Conservation (phyloP, 306 rosid species). For the Datisca glomerata region DNA sequence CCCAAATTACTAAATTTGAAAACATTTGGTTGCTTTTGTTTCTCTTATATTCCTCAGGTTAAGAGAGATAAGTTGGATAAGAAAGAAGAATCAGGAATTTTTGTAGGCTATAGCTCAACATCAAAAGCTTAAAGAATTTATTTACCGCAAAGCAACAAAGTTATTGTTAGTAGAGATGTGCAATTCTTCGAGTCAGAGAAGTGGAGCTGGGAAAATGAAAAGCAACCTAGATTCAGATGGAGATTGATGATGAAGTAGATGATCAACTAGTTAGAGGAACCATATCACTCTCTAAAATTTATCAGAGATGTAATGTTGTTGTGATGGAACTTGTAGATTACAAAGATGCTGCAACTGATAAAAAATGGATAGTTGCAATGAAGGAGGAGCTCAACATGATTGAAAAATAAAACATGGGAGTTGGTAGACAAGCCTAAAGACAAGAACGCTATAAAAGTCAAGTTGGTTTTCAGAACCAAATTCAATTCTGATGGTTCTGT, state of each 20-base stretch:
- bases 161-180: slow-evolving; percentile 6
- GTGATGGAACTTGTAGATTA: background rate
- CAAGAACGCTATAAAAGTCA: background rate
- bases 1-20: background rate
- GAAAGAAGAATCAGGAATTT: background rate
- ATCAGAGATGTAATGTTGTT: slow-evolving; percentile 3
- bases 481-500: slow-evolving; percentile 2
- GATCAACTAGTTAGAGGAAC: no score
- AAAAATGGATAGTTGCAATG: slow-evolving; percentile 2
- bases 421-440: background rate
- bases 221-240: background rate
- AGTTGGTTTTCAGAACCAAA: background rate
- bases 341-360: background rate
- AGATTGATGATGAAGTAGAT: no score
- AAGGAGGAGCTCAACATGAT: background rate
- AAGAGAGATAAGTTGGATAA: slow-evolving; percentile 3
- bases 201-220: slow-evolving; percentile 1
- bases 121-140: slow-evolving; percentile 6
- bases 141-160: background rate
- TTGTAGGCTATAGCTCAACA: background rate
- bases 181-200: background rate
- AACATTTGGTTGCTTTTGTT: background rate
- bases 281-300: background rate
- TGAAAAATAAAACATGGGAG: background rate
- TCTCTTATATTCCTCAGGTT: background rate